Base-by-base conservation (phyloP, 495 filamentous ascomycete species). In the Talaromyces borbonicus region DNA sequence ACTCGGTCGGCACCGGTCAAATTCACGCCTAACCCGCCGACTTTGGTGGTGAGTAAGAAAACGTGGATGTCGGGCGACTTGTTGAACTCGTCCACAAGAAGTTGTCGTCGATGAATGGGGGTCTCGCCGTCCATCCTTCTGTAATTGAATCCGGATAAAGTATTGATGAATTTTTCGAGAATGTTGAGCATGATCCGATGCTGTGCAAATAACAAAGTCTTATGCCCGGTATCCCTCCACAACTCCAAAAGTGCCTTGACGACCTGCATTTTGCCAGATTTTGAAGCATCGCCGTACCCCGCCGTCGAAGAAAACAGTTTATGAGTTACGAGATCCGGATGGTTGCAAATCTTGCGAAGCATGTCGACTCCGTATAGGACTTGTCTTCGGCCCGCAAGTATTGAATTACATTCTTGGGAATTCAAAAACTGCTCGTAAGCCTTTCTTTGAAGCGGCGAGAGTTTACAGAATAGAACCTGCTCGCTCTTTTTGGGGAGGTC, bases 241-340 rank as follows among this genome's bases (percentile, higher is more conserved):
- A 87, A 74, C 44, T 83, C 79, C 2, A 96, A 70, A 12, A 98
- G 68, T 0, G 80, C 83, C 57, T 89, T 83, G 16, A 93, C 78
- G 1, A 97, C 86, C 52, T 89, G 82, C 89, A 97, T 90, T 64
- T 98, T 98, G 16, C 90, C 90, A 1, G 89, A 95, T 54, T 87
- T 84, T 15, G 60, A 67, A 2, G 71, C 66, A 46, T 70, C 73
- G 19, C 92, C 92, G 66, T 90, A 97, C 35, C 77, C 69, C 0
- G 67, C 49, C 43, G 82, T 78, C n/a, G 62, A 57, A 20, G 73
- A 79, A 24, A 81, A 54, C 5, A 64, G 51, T 50, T 74, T 73
- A 30, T 86, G 82, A 46, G 89, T 79, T 3, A 79, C 66, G 3
- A 98, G 70, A 60, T 98, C 90, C 1, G 92, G 90, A 53, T 98